A percentile compares a stretch with the other conserved stretches of the same genome.
These are phyloP conservation scores for Punctularia strigosozonata DNA, from an alignment of 768 basidiomycete genomes.

Conservation along the genomic window DNA sequence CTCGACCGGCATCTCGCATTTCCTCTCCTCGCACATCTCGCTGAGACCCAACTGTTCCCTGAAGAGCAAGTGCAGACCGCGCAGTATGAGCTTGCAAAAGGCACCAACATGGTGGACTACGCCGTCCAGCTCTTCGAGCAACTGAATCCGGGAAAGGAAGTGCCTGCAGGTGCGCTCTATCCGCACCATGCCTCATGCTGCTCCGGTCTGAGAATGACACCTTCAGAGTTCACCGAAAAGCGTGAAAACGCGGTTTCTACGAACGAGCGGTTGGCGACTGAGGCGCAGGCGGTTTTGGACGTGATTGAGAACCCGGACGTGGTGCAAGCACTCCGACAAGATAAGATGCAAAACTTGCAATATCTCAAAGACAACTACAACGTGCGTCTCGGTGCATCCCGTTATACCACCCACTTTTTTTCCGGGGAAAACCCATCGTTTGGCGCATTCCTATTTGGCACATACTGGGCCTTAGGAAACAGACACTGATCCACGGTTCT, in stretches of 20 bases:
- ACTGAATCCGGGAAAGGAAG: conserved; percentile 58
- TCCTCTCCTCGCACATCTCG: conserved; percentile 83
- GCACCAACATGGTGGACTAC: conserved; percentile 98
- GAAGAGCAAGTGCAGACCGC: conserved; percentile 73
- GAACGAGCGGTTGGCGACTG: conserved; percentile 75
- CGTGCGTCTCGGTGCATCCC: conserved; percentile 31
- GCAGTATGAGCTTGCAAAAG: conserved; percentile 95
- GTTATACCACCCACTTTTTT: conserved; percentile 1
- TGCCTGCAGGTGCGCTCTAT: conserved; percentile 47
- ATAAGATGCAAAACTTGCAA: conserved; percentile 93
- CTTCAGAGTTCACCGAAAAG: conserved; percentile 72
- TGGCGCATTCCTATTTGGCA: too few relatives aligned
- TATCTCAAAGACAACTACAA: conserved; percentile 90
- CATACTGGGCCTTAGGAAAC: too few relatives aligned
- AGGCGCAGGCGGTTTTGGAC: conserved; percentile 87
- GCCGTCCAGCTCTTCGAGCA: conserved; percentile 71
- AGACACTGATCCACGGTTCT: not conserved
- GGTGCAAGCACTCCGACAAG: conserved; percentile 85
- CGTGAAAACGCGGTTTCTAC: conserved; percentile 74
- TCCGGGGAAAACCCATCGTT: too few relatives aligned
- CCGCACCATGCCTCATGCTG: too few relatives aligned
- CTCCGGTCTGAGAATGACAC: conserved; percentile 1
- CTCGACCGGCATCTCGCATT: conserved; percentile 92
- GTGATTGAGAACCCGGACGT: conserved; percentile 97
- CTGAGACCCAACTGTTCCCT: conserved; percentile 64